Base-by-base conservation (phyloP, 2,329 filamentous ascomycete species). In the Nannizziopsis barbatae region DNA sequence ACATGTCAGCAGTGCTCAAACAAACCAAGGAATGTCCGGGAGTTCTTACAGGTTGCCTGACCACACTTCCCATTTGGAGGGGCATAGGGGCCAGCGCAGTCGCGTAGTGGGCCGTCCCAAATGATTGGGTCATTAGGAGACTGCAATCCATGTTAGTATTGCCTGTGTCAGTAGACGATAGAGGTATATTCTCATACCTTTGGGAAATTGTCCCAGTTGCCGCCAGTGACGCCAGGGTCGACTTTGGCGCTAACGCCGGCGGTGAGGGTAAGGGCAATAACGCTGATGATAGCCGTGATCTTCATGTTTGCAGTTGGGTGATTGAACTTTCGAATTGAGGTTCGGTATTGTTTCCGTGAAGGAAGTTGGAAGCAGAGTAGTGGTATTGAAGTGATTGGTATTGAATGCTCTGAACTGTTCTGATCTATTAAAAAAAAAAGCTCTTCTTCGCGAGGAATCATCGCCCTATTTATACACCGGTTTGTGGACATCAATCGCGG, bases 111-210 rank as follows among this genome's bases (percentile, higher is more conserved):
- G 5, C 44, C 44, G 12, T 17, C 9, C 2, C 3, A n/a, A 27
- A 46, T 46, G 35, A 46, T 46, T 5, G 44, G 36, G 35, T 40
- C 44, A n/a, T 39, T 20, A 14, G 44, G 35, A 20, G 12, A 46
- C 44, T 46, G 22, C 6, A 15, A 11, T 14, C 6, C 12, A 12
- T 9, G 15, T 12, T 27, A 27, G 22, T 27, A 7, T 36, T 4
- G 42, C 36, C 31, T 27, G 42, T 17, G 6, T 22, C 42, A 35
- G 31, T n/a, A 20, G 2, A 9, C 14, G 22, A 33, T 9, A 12
- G 18, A 12, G 39, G 5, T 17, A 11, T 11, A 30, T 11, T 17
- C 20, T 14, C 37, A 32, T 41, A 47, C 45, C 3, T 31, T 22
- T 2, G 45, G 45, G 15, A 35, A 33, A 38, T 47, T 31, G 18